Percentiles rank a stretch among this genome's conserved stretches.
These are phyloP conservation scores for Talaromyces sp. DNA, from an alignment of 2,329 filamentous ascomycete species.

Conservation along the genomic window DNA sequence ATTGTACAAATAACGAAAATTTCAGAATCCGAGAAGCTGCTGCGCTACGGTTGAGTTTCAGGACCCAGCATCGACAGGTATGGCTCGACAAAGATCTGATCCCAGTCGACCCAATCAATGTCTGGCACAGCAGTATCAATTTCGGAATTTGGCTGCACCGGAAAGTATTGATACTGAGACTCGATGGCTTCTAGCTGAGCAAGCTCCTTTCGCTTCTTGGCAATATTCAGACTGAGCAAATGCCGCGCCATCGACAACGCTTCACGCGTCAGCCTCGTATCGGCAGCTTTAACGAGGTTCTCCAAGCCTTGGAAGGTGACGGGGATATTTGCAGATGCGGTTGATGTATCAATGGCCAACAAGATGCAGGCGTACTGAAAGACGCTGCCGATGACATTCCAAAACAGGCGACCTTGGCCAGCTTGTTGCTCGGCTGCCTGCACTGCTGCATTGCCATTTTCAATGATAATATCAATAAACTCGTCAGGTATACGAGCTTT, in stretches of 20 bases:
- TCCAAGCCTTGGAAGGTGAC: slow-evolving; percentile 28
- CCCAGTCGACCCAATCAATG: slow-evolving; percentile 29
- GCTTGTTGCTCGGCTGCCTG: slow-evolving; percentile 25
- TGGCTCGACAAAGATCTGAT: slow-evolving; percentile 32
- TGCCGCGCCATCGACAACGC: slow-evolving; percentile 30
- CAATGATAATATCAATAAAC: slow-evolving; percentile 23
- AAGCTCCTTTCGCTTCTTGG: slow-evolving; percentile 31
- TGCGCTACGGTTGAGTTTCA: slow-evolving; percentile 13
- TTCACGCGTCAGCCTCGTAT: slow-evolving; percentile 28
- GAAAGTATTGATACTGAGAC: slow-evolving; percentile 17
- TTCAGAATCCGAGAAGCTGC: no score
- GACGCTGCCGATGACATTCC: slow-evolving; percentile 33
- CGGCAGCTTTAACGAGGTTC: slow-evolving; percentile 25
- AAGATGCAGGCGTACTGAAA: slow-evolving; percentile 32
- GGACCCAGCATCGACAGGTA: slow-evolving; percentile 27
- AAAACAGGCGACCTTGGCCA: slow-evolving; percentile 26
- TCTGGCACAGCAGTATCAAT: slow-evolving; percentile 21
- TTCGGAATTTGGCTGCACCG: slow-evolving; percentile 11
- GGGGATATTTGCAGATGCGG: slow-evolving; percentile 21
- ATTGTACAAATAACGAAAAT: not conserved
- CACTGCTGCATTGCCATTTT: slow-evolving; percentile 22
- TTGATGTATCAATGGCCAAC: slow-evolving; percentile 29
- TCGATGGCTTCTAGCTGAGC: slow-evolving; percentile 29
- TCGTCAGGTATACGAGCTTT: slow-evolving; percentile 25
- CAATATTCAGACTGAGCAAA: slow-evolving; percentile 27